Conservation (phyloP, 345 rosid genomes). For the Eucalyptus rudis region DNA sequence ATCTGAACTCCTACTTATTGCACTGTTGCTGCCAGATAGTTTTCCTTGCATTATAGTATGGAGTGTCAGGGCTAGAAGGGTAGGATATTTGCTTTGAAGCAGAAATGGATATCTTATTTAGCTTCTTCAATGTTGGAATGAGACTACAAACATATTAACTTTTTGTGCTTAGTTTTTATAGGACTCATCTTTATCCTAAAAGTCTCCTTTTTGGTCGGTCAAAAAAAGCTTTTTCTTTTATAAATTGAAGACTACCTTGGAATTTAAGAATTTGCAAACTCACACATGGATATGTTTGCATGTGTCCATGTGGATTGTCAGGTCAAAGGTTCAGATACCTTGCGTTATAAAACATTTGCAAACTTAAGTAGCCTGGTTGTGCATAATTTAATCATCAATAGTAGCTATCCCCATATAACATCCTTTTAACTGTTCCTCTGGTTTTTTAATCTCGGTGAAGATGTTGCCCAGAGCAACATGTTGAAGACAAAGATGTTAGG, state of each 20-base stretch:
- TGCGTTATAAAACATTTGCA: neutral
- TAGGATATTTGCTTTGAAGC: neutral
- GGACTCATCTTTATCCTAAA: neutral
- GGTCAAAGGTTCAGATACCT: neutral
- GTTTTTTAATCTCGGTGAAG: neutral
- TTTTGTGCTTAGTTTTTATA: neutral
- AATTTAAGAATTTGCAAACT: neutral
- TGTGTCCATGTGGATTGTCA: neutral
- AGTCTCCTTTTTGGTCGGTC: neutral
- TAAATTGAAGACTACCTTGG: neutral
- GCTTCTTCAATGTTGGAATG: neutral
- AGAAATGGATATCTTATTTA: neutral
- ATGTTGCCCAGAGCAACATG: neutral
- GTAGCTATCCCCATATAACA: neutral
- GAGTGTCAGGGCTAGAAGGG: neutral
- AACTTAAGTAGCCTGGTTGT: neutral
- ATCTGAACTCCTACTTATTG: neutral
- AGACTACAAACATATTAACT: neutral
- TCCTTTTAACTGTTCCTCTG: neutral
- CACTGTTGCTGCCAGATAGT: neutral
- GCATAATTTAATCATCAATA: neutral
- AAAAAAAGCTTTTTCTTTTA: neutral
- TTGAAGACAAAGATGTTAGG: neutral
- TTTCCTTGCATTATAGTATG: neutral
- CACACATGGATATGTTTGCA: neutral